A percentile compares a stretch with the other conserved stretches of the same genome.
Evolutionary conservation across 352 stramenopile genomes (phyloP).

Genomic region (Globisporangium polare): DNA sequence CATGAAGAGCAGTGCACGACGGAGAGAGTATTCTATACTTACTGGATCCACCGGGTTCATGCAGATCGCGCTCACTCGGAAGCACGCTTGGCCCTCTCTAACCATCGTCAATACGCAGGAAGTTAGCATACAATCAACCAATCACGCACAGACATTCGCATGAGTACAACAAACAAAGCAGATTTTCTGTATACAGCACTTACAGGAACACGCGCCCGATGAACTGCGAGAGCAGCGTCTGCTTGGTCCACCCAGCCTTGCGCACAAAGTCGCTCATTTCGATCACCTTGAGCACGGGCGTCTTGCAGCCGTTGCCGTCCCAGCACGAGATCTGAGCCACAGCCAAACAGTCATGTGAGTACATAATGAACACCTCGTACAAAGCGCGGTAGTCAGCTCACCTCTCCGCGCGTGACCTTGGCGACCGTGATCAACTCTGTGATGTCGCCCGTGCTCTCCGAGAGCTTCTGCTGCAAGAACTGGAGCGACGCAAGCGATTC

Average conservation of each 20-base stretch:
- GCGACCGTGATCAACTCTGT: slow-evolving; percentile 70
- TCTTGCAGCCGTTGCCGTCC: slow-evolving; percentile 48
- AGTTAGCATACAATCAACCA: not conserved
- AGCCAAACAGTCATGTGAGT: not conserved
- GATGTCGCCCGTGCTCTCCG: slow-evolving; percentile 40
- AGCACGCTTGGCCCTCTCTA: slow-evolving; percentile 42
- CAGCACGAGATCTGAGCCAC: slow-evolving; percentile 71
- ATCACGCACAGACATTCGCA: not conserved
- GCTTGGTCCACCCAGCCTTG: slow-evolving; percentile 65
- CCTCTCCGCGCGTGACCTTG: slow-evolving; percentile 70
- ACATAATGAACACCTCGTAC: not conserved
- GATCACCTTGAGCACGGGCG: slow-evolving; percentile 46
- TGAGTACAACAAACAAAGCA: too few relatives aligned
- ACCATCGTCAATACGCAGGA: not conserved
- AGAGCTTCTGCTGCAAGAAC: slow-evolving; percentile 45
- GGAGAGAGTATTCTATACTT: not conserved
- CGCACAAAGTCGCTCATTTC: slow-evolving; percentile 77
- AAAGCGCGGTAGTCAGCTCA: slow-evolving; percentile 18
- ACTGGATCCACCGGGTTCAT: slow-evolving; percentile 47
- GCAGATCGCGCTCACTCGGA: slow-evolving; percentile 43
- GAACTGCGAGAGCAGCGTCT: slow-evolving; percentile 68
- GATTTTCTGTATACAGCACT: too few relatives aligned
- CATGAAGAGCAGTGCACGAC: not conserved
- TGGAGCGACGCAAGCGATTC: slow-evolving; percentile 29
- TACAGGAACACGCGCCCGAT: slow-evolving; percentile 67